Conservation (phyloP, 1,284 basidiomycete genomes). For the Moesziomyces sp. region DNA sequence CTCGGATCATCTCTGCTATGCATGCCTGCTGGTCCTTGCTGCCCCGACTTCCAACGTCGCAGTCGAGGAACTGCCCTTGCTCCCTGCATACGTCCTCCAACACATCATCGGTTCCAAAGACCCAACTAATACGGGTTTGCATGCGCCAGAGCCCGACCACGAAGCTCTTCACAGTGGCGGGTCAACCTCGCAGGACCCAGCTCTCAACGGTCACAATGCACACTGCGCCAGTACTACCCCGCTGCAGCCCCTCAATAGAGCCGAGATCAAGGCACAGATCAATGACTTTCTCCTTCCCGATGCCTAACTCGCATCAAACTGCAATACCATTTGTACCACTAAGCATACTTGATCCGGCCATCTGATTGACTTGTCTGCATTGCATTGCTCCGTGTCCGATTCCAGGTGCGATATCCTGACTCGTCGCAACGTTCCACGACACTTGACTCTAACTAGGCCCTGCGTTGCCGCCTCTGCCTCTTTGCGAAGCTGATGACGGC, state of each 20-base stretch:
- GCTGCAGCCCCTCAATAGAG: constrained; percentile 24
- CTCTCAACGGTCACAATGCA: neutral
- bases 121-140: neutral
- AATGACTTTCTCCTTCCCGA: constrained; percentile 38
- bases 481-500: neutral
- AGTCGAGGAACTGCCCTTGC: constrained; percentile 2
- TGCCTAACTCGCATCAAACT: neutral
- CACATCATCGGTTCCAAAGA: constrained; percentile 3
- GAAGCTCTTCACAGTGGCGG: neutral
- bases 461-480: neutral
- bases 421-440: too few species aligned
- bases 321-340: neutral
- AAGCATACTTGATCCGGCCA: neutral
- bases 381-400: neutral
- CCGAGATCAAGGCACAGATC: constrained; percentile 41
- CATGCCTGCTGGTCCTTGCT: constrained; percentile 26
- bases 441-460: too few species aligned
- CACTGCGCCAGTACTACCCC: constrained; percentile 10
- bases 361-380: neutral
- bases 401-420: too few species aligned
- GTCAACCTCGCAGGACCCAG: neutral
- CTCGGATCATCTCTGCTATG: constrained; percentile 32
- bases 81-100: constrained; percentile 20
- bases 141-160: neutral
- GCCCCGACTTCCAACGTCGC: neutral